Evolutionary conservation across 1,284 basidiomycete genomes (phyloP), one percentile per base, ranked within the genome.

Genomic region (Bjerkandera adusta): DNA sequence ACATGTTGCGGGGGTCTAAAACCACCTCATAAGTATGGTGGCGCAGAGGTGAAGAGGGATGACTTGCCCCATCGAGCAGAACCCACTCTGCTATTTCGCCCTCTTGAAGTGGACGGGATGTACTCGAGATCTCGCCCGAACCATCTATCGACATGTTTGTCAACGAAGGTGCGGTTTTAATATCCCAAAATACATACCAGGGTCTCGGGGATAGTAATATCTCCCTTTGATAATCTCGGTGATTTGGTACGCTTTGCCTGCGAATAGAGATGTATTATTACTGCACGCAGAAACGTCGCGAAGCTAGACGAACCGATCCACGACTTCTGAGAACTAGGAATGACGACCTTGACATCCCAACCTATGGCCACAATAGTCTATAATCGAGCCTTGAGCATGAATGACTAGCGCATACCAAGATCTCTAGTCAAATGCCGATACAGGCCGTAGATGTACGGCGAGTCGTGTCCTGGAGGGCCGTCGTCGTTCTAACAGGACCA

Each of bases 71-170:
- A 51, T 92, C 85, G 1, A 96, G 68, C 13, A 97, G 75, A 49
- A 96, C 81, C 92, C 92, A 96, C 69, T 94, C 90, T 37, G 79
- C 89, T 35, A 85, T 68, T 68, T 93, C 89, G 26, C 82, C 83
- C 15, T 84, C 78, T 58, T 81, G 78, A 46, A 93, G 59, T 11
- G 85, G 82, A 45, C 92, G 72, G 15, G 87, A 74, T 25, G 60
- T 60, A 10, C 70, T 64, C 12, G 83, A 81, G 16, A 68, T 76
- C 56, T 94, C 90, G 1, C 92, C 92, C 24, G 67, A 50, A 1
- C 91, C 92, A 59, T 92, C 88, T 71, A 61, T 3, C 21, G 26
- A 34, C 54, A 57, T 32, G 41, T 36, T 26, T 44, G 48, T 41
- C 37, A 45, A 30, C 42, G 46, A 15, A 48, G 16, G n/a, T 10